Percentiles rank a stretch among this genome's conserved stretches.
These are phyloP conservation scores for Colletotrichum kahawae DNA, from an alignment of 2,329 filamentous ascomycete species.

Conservation along the genomic window DNA sequence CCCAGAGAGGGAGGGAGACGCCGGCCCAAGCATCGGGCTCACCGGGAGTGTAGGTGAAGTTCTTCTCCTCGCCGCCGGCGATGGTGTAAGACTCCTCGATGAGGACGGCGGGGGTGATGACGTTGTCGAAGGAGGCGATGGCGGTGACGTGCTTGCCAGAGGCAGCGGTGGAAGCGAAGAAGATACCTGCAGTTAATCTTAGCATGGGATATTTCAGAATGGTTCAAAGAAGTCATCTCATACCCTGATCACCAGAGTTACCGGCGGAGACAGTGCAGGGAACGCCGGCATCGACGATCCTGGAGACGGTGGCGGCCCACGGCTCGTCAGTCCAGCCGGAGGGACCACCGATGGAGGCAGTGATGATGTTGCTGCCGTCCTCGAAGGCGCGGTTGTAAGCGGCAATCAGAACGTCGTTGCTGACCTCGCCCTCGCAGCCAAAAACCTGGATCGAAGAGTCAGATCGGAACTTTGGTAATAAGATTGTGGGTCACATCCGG, in stretches of 20 bases:
- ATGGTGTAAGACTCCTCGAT: slow-evolving; percentile 46
- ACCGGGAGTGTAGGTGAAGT: slow-evolving; percentile 50
- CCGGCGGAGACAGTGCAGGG: slow-evolving; percentile 59
- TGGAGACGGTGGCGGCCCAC: slow-evolving; percentile 53
- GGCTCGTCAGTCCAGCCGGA: slow-evolving; percentile 59
- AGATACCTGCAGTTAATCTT: slow-evolving; percentile 31
- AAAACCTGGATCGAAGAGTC: slow-evolving; percentile 44
- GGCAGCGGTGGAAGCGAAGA: slow-evolving; percentile 54
- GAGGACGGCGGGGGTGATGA: slow-evolving; percentile 45
- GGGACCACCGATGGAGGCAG: slow-evolving; percentile 56
- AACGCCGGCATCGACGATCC: slow-evolving; percentile 59
- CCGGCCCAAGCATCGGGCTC: slow-evolving; percentile 45
- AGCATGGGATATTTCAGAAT: not conserved
- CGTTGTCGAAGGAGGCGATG: slow-evolving; percentile 57
- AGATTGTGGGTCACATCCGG: not conserved
- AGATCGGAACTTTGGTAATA: not conserved
- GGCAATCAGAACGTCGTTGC: slow-evolving; percentile 62
- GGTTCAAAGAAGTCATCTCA: not conserved
- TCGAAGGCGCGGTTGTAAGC: slow-evolving; percentile 66
- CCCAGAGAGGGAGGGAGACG: slow-evolving; percentile 54
- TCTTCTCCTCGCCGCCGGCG: slow-evolving; percentile 32
- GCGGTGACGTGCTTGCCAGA: slow-evolving; percentile 52
- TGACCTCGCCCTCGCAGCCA: slow-evolving; percentile 55
- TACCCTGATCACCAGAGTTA: slow-evolving; percentile 49
- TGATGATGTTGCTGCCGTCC: slow-evolving; percentile 63